Evolutionary conservation across 2,329 filamentous ascomycete species (phyloP).

Genomic region (Biscogniauxia marginata): DNA sequence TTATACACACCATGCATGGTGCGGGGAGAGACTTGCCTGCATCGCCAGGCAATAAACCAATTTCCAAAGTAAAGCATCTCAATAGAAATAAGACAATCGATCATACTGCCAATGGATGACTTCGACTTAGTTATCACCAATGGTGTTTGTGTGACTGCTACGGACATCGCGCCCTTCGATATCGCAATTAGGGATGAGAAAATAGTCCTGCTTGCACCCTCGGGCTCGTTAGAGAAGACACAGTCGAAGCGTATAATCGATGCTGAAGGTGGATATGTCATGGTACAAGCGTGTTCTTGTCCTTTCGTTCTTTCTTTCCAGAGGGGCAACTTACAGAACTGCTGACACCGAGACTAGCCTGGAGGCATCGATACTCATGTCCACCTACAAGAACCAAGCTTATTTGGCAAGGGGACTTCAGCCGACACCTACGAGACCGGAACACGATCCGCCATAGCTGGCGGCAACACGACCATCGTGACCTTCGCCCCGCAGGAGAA

Average conservation of each 20-base stretch:
- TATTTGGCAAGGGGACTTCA: conserved; percentile 34
- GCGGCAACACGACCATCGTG: conserved; percentile 58
- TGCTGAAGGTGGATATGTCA: conserved; percentile 43
- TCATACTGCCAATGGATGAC: conserved; percentile 15
- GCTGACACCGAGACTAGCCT: conserved; percentile 20
- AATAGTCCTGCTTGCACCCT: conserved; percentile 40
- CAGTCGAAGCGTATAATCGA: conserved; percentile 37
- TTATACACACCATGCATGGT: too few relatives aligned
- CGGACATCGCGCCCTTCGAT: conserved; percentile 41
- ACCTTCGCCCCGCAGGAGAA: conserved; percentile 56
- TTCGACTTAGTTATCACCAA: conserved; percentile 44
- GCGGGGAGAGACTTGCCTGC: too few relatives aligned
- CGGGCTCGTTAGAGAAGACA: conserved; percentile 31
- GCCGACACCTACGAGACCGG: conserved; percentile 41
- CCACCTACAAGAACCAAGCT: conserved; percentile 39
- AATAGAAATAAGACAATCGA: too few relatives aligned
- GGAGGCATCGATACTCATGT: conserved; percentile 42
- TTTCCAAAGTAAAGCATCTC: too few relatives aligned
- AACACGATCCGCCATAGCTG: conserved; percentile 54
- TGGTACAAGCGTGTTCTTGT: conserved; percentile 22
- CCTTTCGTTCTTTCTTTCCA: neutral
- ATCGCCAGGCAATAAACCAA: too few relatives aligned
- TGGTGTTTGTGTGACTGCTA: conserved; percentile 42
- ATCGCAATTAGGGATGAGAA: conserved; percentile 44
- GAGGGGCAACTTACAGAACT: neutral